Conservation (phyloP, 1,139 yeast genomes). For the Hyphopichia wangnamkhiaoensis region DNA sequence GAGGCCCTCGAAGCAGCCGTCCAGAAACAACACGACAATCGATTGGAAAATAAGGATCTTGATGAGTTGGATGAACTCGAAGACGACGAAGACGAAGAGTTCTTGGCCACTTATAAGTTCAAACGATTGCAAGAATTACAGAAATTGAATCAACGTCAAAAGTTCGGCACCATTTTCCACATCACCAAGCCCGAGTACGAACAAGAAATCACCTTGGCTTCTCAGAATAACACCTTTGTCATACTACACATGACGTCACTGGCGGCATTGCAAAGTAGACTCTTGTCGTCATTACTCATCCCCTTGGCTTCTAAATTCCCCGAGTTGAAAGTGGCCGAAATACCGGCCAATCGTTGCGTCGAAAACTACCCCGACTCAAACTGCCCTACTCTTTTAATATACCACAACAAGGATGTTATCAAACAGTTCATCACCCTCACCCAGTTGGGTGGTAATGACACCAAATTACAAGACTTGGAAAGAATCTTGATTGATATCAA, state of each 20-base stretch:
- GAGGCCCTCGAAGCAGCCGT: constrained; percentile 86
- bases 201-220: constrained; percentile 80
- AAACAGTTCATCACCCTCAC: constrained; percentile 80
- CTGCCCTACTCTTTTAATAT: constrained; percentile 87
- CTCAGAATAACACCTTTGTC: constrained; percentile 52
- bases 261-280: constrained; percentile 71
- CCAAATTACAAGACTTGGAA: constrained; percentile 70
- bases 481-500: constrained; percentile 61
- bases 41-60: constrained; percentile 71
- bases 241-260: constrained; percentile 76
- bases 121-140: constrained; percentile 75
- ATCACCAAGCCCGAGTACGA: constrained; percentile 87
- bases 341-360: constrained; percentile 83
- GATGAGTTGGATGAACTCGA: constrained; percentile 83
- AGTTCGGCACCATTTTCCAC: constrained; percentile 75
- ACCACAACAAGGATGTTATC: constrained; percentile 71
- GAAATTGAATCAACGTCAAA: constrained; percentile 57
- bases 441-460: constrained; percentile 81
- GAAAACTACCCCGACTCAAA: constrained; percentile 88
- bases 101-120: constrained; percentile 69
- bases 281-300: constrained; percentile 57
- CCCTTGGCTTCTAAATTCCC: constrained; percentile 58
- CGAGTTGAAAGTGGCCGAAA: constrained; percentile 91
- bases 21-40: constrained; percentile 67
- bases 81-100: constrained; percentile 77